phyloP scores from a whole-genome alignment of 2,329 filamentous ascomycete genomes.

The Thelonectria blattea region DNA sequence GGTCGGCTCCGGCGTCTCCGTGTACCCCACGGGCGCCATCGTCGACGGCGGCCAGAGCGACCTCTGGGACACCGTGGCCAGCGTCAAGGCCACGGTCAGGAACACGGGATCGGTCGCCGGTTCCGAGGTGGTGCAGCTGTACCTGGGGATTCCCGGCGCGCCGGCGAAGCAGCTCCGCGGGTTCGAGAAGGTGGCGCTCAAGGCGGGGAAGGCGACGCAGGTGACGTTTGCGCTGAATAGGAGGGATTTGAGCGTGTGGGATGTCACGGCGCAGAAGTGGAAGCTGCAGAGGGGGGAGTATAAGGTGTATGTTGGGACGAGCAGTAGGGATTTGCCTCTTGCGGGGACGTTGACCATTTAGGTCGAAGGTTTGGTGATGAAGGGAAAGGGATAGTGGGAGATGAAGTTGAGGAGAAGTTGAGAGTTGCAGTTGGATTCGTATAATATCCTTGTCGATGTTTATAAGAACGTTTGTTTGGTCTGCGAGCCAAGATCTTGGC shows the following conservation, averaged over 20 bases:
- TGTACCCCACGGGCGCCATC: neutral
- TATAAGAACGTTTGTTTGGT: no score
- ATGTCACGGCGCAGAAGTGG: slow-evolving; percentile 6
- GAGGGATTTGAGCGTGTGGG: slow-evolving; percentile 12
- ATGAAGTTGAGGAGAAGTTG: no score
- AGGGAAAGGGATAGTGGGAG: no score
- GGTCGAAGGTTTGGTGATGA: no score
- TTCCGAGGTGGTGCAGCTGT: slow-evolving; percentile 6
- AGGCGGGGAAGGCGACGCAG: neutral
- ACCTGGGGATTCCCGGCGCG: slow-evolving; percentile 4
- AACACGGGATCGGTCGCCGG: slow-evolving; percentile 7
- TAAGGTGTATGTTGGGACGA: slow-evolving; percentile 6
- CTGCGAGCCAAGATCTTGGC: no score
- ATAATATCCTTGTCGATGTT: no score
- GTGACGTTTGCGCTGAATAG: neutral
- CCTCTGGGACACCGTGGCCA: slow-evolving; percentile 6
- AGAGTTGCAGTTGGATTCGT: no score
- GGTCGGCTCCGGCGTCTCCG: neutral
- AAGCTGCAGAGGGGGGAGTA: slow-evolving; percentile 8
- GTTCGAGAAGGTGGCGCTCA: slow-evolving; percentile 2
- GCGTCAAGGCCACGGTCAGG: neutral
- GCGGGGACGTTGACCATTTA: neutral
- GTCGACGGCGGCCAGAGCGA: slow-evolving; percentile 3
- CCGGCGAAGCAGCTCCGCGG: slow-evolving; percentile 10
- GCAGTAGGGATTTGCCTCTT: slow-evolving; percentile 6